Evolutionary conservation across 1,139 yeast species (phyloP), one percentile per base, ranked within the genome.

Genomic region (Pichia sp.): DNA sequence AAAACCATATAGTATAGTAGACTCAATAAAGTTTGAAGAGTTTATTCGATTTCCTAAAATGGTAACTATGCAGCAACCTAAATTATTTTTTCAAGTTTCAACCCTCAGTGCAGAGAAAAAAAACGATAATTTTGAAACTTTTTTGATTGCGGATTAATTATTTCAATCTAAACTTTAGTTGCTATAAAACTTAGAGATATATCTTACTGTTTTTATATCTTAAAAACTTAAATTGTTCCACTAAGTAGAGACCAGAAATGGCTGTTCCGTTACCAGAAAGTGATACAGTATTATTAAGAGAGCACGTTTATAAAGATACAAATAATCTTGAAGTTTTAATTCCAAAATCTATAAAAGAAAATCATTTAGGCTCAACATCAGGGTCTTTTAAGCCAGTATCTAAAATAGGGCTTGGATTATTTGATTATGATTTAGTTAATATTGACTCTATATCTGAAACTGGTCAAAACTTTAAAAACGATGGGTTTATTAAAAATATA

Each of bases 221-320:
- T 22, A 22, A 22, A 22, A 22, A 22, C 25, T 22, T 22, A 22
- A 22, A 22, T 22, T 22, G 25, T 22, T 22, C 4, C 14, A 11
- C n/a, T 14, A 31, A 11, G 8, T 13, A 41, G 34, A 9, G 19
- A n/a, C 13, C 4, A 14, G 11, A 28, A 10, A 65, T 63, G 67
- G 57, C 63, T 14, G 55, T 63, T 13, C 68, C 69, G 16, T 54
- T 58, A 9, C 62, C 67, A 13, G 53, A 60, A 22, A 55, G 57
- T 51, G 69, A 65, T 42, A 42, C 62, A 0, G 62, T 65, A 5
- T 57, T 65, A 10, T 45, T 65, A 27, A 58, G 67, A 47, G 69
- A 65, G 53, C 69, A 65, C 47, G 45, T 60, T 9, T 65, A 53
- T 51, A 61, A 60, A 42, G 66, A 62, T 46, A 39, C 60, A 5